These are phyloP conservation scores for Hypsizygus marmoreus DNA, from an alignment of 768 basidiomycete genomes.

Conservation along the genomic window DNA sequence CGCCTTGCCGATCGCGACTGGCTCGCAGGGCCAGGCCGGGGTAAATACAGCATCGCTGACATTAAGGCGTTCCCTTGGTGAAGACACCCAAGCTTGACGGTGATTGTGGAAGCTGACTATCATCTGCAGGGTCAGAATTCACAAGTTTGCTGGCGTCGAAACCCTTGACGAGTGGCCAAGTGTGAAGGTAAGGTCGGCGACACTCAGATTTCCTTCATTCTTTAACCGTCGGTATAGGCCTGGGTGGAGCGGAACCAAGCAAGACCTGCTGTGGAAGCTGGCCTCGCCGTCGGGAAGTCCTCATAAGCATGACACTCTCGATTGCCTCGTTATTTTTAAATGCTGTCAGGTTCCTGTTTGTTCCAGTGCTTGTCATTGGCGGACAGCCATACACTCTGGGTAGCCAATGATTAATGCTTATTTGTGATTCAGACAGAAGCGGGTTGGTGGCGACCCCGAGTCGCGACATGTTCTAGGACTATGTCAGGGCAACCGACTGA, in stretches of 20 bases:
- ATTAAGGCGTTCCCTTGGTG: constrained; percentile 72
- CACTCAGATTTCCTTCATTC: too few relatives aligned
- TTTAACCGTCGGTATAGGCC: constrained; percentile 3
- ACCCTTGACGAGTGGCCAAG: constrained; percentile 20
- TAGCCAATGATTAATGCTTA: too few relatives aligned
- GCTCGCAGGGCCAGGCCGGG: constrained; percentile 74
- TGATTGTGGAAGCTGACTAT: background rate
- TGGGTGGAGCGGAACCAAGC: constrained; percentile 14
- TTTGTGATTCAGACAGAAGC: too few relatives aligned
- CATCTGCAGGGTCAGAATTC: constrained; percentile 53
- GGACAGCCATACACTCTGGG: too few relatives aligned
- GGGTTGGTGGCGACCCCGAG: too few relatives aligned
- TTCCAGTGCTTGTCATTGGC: too few relatives aligned
- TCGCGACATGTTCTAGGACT: background rate
- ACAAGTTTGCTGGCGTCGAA: constrained; percentile 38
- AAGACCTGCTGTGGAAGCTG: constrained; percentile 18
- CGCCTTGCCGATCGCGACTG: constrained; percentile 73
- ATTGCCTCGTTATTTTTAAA: too few relatives aligned
- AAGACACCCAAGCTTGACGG: constrained; percentile 3
- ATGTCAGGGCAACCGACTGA: constrained; percentile 5
- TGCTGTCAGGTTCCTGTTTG: too few relatives aligned
- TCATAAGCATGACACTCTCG: too few relatives aligned
- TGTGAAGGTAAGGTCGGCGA: constrained; percentile 15
- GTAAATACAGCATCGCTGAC: constrained; percentile 73
- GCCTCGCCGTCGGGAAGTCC: too few relatives aligned